These are phyloP conservation scores for Pseudogymnoascus sp. DNA, from an alignment of 2,329 filamentous ascomycete species.

Conservation along the genomic window DNA sequence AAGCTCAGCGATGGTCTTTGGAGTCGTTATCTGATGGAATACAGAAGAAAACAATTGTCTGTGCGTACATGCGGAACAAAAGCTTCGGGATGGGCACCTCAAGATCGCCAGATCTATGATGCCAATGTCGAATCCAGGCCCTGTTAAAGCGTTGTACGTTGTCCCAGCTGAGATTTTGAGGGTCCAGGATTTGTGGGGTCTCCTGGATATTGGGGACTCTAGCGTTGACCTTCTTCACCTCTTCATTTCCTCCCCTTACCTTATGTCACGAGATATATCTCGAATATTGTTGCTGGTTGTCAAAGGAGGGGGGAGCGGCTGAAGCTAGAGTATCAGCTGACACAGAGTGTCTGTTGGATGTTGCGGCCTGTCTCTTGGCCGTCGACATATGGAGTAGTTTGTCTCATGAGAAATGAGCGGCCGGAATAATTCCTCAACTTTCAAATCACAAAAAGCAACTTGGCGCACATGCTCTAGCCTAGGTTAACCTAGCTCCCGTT, in stretches of 20 bases:
- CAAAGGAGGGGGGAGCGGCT: neutral
- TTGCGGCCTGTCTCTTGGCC: neutral
- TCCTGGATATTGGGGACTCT: conserved; percentile 2
- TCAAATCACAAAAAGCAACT: conserved; percentile 1
- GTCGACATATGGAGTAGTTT: neutral
- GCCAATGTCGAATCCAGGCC: conserved; percentile 1
- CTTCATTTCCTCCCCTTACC: neutral
- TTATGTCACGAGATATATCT: neutral
- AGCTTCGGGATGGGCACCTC: neutral
- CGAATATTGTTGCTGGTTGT: neutral
- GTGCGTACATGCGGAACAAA: neutral
- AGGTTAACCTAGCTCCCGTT: conserved; percentile 1
- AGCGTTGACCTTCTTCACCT: neutral
- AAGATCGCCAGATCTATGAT: conserved; percentile 1
- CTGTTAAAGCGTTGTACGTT: neutral
- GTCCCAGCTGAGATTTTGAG: neutral
- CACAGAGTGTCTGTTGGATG: neutral
- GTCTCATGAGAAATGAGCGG: conserved; percentile 3
- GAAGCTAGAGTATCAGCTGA: conserved; percentile 1
- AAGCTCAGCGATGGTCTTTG: neutral
- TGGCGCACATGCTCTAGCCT: neutral
- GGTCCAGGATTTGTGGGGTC: conserved; percentile 4
- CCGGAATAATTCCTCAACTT: conserved; percentile 6
- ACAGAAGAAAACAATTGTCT: neutral
- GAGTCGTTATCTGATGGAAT: neutral